Conservation (phyloP, 2,329 filamentous ascomycete genomes). For the Nemania sp. region DNA sequence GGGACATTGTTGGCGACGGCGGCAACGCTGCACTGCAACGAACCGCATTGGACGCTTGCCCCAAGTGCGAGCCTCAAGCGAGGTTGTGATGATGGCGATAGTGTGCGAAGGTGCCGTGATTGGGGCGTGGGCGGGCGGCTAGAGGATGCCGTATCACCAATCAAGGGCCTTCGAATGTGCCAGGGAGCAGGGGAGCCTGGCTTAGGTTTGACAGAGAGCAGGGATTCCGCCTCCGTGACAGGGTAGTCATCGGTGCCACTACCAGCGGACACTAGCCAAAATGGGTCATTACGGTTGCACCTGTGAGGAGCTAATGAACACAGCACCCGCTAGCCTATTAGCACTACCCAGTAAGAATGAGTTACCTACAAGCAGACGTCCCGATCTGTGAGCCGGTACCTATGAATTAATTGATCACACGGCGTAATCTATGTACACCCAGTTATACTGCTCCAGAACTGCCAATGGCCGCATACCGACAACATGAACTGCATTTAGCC, state of each 20-base stretch:
- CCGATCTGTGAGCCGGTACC: too few species aligned
- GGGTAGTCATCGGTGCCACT: too few species aligned
- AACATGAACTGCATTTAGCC: too few species aligned
- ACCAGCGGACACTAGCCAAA: too few species aligned
- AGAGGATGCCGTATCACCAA: constrained; percentile 34
- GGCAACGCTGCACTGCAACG: constrained; percentile 32
- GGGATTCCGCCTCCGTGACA: constrained; percentile 24
- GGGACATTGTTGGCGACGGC: constrained; percentile 25
- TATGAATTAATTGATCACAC: too few species aligned
- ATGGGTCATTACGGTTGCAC: too few species aligned
- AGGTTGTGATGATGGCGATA: constrained; percentile 31
- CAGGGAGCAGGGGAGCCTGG: constrained; percentile 14
- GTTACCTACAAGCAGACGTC: too few species aligned
- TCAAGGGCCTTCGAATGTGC: constrained; percentile 24
- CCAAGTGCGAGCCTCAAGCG: constrained; percentile 22
- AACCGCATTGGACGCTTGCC: constrained; percentile 31
- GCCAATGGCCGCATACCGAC: not conserved
- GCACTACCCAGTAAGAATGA: too few species aligned
- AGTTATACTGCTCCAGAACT: too few species aligned
- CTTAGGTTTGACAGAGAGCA: constrained; percentile 19
- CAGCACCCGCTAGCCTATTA: too few species aligned
- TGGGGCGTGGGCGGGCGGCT: constrained; percentile 38
- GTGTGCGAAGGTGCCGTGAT: constrained; percentile 30
- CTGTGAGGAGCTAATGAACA: too few species aligned
- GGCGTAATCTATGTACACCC: too few species aligned